phyloP scores from a whole-genome alignment of 163 green algal species.

The Volvox carteri region DNA sequence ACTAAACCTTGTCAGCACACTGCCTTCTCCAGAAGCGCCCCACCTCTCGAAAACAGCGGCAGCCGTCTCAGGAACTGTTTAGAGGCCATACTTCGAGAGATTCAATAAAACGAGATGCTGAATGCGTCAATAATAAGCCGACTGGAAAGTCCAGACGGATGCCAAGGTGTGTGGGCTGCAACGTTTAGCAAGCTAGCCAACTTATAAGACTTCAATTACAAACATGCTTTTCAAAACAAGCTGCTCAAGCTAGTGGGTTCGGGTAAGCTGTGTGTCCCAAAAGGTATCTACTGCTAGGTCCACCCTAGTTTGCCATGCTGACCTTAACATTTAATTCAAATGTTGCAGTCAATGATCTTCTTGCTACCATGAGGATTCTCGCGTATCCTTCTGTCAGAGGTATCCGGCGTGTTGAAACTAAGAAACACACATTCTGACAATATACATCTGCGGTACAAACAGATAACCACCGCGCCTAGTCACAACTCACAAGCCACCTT shows the following conservation, averaged over 20 bases:
- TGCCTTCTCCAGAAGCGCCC: background rate
- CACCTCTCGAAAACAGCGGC: slow-evolving; percentile 37
- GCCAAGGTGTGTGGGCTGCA: background rate
- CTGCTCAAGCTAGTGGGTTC: background rate
- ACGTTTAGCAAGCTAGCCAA: background rate
- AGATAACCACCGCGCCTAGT: background rate
- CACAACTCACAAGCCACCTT: background rate
- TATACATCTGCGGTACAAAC: background rate
- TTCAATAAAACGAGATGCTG: background rate
- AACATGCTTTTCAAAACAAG: background rate
- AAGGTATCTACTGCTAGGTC: background rate
- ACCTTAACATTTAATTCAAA: background rate
- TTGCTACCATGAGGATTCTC: no score
- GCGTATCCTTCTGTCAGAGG: no score
- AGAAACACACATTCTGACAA: no score
- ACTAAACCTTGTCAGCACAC: background rate
- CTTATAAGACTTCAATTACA: background rate
- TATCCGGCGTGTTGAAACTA: no score
- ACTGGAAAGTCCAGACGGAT: background rate
- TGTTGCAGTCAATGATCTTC: no score
- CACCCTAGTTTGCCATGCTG: background rate
- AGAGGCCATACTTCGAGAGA: slow-evolving; percentile 19
- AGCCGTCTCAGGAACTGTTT: slow-evolving; percentile 38
- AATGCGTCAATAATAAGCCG: background rate
- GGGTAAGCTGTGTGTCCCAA: background rate